phyloP scores from a whole-genome alignment of 768 basidiomycete genomes.

The Podaxis mareebaensis region DNA sequence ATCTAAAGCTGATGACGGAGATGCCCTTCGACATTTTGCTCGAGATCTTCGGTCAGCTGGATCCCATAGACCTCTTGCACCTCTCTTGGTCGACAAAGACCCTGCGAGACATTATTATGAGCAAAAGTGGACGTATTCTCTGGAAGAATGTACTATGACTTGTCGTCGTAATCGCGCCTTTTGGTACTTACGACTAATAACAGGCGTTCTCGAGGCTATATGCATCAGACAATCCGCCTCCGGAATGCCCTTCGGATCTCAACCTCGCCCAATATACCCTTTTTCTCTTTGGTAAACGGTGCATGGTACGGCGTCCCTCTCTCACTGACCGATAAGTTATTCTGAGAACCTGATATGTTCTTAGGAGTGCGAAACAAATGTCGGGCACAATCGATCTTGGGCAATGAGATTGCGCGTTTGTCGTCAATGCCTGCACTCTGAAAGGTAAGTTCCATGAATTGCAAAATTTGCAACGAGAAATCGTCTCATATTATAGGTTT shows the following conservation, averaged over 20 bases:
- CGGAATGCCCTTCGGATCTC: constrained; percentile 29
- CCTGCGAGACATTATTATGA: constrained; percentile 29
- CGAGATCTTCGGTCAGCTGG: constrained; percentile 38
- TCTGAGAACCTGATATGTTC: no score
- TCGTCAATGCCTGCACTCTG: not conserved
- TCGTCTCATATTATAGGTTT: not conserved
- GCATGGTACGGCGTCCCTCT: constrained; percentile 3
- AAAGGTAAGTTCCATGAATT: not conserved
- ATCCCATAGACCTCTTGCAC: constrained; percentile 36
- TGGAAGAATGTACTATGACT: not conserved
- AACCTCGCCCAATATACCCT: constrained; percentile 34
- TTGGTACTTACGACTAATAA: not conserved
- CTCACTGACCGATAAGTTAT: no score
- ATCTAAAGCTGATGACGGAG: constrained; percentile 13
- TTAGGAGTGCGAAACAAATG: not conserved
- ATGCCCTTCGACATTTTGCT: constrained; percentile 19
- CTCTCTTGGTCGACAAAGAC: constrained; percentile 38
- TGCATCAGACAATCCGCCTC: constrained; percentile 21
- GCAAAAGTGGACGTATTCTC: not conserved
- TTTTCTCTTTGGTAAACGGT: constrained; percentile 29
- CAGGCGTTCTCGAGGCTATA: constrained; percentile 26
- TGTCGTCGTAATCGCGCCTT: no score
- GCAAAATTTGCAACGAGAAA: not conserved
- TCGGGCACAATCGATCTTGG: constrained; percentile 1
- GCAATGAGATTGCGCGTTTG: constrained; percentile 5